Evolutionary conservation across 2,329 filamentous ascomycete genomes (phyloP).

Genomic region (Microsporum ferrugineum): DNA sequence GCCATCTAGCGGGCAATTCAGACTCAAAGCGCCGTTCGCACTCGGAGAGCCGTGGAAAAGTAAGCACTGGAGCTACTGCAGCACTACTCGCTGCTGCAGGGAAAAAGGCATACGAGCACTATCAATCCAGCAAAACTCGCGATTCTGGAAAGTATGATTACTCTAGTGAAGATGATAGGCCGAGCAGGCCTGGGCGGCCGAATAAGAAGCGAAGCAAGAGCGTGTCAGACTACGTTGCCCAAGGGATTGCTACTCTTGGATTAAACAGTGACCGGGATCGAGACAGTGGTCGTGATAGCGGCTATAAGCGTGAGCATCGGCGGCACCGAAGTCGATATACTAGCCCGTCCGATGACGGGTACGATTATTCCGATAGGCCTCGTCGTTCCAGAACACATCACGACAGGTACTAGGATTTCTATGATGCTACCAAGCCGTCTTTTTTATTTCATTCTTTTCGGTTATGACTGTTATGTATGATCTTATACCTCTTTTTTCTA

Average conservation of each 20-base stretch:
- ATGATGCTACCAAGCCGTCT: background rate
- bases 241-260: slow-evolving; percentile 36
- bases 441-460: background rate
- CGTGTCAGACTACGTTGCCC: slow-evolving; percentile 35
- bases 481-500: background rate
- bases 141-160: slow-evolving; percentile 15
- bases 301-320: slow-evolving; percentile 8
- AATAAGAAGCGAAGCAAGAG: slow-evolving; percentile 36
- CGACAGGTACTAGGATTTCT: background rate
- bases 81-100: slow-evolving; percentile 38
- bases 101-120: slow-evolving; percentile 36
- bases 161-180: slow-evolving; percentile 41
- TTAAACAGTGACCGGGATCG: slow-evolving; percentile 24
- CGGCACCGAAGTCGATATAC: slow-evolving; percentile 21
- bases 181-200: slow-evolving; percentile 43
- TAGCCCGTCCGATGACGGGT: slow-evolving; percentile 24
- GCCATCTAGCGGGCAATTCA: slow-evolving; percentile 72
- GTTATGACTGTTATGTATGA: background rate
- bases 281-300: slow-evolving; percentile 19
- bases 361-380: slow-evolving; percentile 30
- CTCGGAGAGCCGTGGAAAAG: slow-evolving; percentile 27
- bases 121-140: slow-evolving; percentile 31
- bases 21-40: slow-evolving; percentile 47
- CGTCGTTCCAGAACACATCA: slow-evolving; percentile 14
- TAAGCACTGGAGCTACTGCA: slow-evolving; percentile 30